Base-by-base conservation (phyloP, 768 basidiomycete species). In the Boletus rubropictus region DNA sequence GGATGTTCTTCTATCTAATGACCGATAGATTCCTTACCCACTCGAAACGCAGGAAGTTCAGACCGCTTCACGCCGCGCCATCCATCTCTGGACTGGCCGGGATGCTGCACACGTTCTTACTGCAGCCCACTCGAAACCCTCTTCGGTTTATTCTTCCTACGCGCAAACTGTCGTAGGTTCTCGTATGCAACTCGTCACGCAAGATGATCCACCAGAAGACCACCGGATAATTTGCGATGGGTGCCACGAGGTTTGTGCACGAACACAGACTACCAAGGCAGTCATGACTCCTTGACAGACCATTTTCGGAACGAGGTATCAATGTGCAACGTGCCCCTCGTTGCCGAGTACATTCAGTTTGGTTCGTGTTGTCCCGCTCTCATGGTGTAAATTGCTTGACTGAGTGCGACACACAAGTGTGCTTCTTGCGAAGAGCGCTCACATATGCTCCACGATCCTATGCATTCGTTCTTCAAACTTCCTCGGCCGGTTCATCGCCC, bases 291-390 rank as follows among this genome's bases (percentile, higher is more conserved):
- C 7, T 17, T 50, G 47, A 32, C 56, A 91, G 87, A 66, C 73
- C 22, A 92, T 95, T 46, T 65, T 81, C 42, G 92, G 94, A 5
- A 69, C 77, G 38, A 75, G 93, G 35, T 97, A 86, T 63, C 93
- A 96, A 61, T 97, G 94, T 60, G 89, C 86, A 12, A 86, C 84
- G 50, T 97, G 94, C 58, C 80, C 89, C 0, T 92, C 92, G 4
- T 72, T 71, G 32, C 82, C 89, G 0, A 69, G 68, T 17, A 64
- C 79, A 9, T 93, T 79, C 64, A 94, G 78, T 62, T 67, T 96
- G 59, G 93, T 95, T 17, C 17, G 65, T 55, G 7, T 40, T 51
- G 15, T 43, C 39, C 41, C 12, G 6, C 6, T 1, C 14, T 3
- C 12, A 24, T 27, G 24, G 20, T 15, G 5, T 15, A 11, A 15